Conservation (phyloP, 2,329 filamentous ascomycete genomes). For the Fusarium sp. region DNA sequence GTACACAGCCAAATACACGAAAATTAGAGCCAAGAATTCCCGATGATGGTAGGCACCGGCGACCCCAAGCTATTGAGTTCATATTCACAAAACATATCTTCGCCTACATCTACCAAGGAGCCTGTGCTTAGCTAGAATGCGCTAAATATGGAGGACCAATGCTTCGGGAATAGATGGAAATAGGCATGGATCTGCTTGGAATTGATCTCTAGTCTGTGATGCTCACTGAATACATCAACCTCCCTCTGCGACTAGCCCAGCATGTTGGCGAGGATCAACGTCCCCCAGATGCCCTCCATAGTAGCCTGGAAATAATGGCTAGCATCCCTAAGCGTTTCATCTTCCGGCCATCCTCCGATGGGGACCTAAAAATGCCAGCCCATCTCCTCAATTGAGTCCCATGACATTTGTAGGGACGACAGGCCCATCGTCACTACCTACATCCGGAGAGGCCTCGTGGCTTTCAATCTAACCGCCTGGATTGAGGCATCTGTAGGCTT, state of each 20-base stretch:
- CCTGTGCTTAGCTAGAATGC: too few relatives aligned
- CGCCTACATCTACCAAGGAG: too few relatives aligned
- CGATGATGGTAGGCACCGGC: too few relatives aligned
- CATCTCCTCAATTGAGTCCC: too few relatives aligned
- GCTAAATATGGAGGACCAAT: too few relatives aligned
- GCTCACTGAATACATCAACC: slow-evolving; percentile 3
- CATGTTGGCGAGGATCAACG: background rate
- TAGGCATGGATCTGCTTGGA: slow-evolving; percentile 3
- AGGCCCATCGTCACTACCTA: slow-evolving; percentile 2
- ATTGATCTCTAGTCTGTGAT: background rate
- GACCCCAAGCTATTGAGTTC: too few relatives aligned
- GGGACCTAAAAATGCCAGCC: background rate
- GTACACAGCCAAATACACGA: background rate
- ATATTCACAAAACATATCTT: too few relatives aligned
- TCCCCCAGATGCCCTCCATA: background rate
- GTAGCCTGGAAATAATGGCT: slow-evolving; percentile 20
- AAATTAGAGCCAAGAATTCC: background rate
- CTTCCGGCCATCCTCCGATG: slow-evolving; percentile 7
- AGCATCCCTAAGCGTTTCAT: slow-evolving; percentile 2
- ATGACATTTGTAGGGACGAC: background rate
- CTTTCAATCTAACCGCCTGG: slow-evolving; percentile 13
- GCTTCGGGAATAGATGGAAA: background rate
- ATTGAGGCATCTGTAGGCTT: slow-evolving; percentile 1
- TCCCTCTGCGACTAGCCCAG: slow-evolving; percentile 2
- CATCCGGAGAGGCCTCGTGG: background rate